These are phyloP conservation scores for Apiospora kogelbergensis DNA, from an alignment of 2,329 filamentous ascomycete species.

Conservation along the genomic window DNA sequence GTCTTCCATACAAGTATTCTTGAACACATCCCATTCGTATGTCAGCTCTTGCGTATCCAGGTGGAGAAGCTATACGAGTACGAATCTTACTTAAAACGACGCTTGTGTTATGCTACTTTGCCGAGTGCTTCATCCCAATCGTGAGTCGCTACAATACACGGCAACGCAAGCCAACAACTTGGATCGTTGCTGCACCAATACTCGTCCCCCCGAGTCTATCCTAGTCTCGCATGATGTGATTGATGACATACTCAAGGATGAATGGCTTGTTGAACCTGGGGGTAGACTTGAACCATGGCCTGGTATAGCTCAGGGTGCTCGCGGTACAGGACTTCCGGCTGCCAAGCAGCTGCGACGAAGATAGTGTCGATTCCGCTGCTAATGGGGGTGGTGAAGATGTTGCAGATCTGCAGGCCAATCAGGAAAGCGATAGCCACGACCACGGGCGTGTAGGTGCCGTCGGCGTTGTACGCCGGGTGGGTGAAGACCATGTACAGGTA, in stretches of 20 bases:
- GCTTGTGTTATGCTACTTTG: neutral
- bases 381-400: slow-evolving; percentile 86
- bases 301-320: slow-evolving; percentile 82
- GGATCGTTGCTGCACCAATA: neutral
- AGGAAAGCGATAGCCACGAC: slow-evolving; percentile 61
- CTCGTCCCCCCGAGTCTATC: neutral
- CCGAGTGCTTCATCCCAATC: neutral
- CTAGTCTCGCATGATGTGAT: neutral
- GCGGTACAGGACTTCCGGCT: slow-evolving; percentile 71
- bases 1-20: too few species aligned
- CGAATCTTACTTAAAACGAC: neutral
- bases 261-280: slow-evolving; percentile 77
- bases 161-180: neutral
- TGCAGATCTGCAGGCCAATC: slow-evolving; percentile 85
- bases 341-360: slow-evolving; percentile 76
- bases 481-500: slow-evolving; percentile 89
- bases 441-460: slow-evolving; percentile 69
- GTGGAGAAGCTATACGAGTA: too few species aligned
- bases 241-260: slow-evolving; percentile 47
- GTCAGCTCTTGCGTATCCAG: neutral
- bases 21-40: too few species aligned
- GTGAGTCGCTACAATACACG: neutral
- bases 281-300: slow-evolving; percentile 78
- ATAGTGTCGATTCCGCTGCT: slow-evolving; percentile 89
- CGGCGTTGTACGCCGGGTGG: slow-evolving; percentile 71